phyloP scores from a whole-genome alignment of 176 grass and related monocot genomes.

The Triticum timopheevii region DNA sequence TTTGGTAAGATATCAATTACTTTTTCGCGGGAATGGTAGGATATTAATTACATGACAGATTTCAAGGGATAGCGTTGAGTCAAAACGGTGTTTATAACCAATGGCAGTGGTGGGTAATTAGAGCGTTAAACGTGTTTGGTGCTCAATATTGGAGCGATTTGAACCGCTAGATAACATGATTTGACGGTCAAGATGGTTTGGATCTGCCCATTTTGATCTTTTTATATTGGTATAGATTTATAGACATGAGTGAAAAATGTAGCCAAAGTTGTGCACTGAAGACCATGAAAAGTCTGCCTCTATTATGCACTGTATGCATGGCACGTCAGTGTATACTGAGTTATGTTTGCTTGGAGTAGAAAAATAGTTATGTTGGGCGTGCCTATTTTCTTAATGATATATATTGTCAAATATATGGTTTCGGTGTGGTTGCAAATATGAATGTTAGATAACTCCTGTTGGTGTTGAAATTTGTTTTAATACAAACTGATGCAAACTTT shows the following conservation, averaged over 20 bases:
- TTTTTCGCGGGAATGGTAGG: no score
- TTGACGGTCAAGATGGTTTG: no score
- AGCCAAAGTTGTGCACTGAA: background rate
- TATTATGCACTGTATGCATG: background rate
- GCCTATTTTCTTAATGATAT: background rate
- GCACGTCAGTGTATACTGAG: background rate
- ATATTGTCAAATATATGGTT: background rate
- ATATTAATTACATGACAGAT: no score
- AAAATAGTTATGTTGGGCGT: background rate
- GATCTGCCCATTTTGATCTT: no score
- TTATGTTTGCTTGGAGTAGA: background rate
- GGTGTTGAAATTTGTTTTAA: no score
- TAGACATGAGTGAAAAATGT: background rate
- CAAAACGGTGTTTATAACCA: no score
- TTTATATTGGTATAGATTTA: background rate
- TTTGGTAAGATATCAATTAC: no score
- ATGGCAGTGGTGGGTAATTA: no score
- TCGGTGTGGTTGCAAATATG: background rate
- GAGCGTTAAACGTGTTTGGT: no score
- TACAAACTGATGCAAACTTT: background rate
- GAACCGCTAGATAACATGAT: no score
- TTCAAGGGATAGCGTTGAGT: no score
- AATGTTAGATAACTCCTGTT: background rate
- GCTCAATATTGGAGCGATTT: no score
- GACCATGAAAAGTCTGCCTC: background rate